Evolutionary conservation across 148 eudicot genomes (phyloP).

Genomic region (Hydrangea macrophylla): DNA sequence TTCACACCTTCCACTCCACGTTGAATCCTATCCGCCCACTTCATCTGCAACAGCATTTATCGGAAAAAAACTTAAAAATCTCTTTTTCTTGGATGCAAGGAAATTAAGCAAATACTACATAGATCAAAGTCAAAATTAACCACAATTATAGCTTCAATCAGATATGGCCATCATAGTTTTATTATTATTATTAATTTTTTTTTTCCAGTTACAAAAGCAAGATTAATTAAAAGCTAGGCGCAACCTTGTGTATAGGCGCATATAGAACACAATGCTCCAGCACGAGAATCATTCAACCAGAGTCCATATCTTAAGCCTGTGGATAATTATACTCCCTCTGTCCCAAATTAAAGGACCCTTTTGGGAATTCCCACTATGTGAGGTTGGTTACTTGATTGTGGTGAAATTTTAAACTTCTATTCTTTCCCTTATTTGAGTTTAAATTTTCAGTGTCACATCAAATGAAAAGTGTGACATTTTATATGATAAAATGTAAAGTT

Average conservation of each 20-base stretch:
- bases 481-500: too few species aligned
- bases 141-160: neutral
- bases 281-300: neutral
- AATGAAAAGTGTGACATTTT: too few species aligned
- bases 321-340: too few species aligned
- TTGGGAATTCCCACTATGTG: too few species aligned
- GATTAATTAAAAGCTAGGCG: neutral
- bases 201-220: too few species aligned
- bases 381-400: too few species aligned
- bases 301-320: neutral
- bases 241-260: neutral
- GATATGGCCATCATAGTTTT: neutral
- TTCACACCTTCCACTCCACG: constrained; percentile 67
- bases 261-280: neutral
- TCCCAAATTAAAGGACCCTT: too few species aligned
- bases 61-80: neutral
- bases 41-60: constrained; percentile 57
- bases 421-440: too few species aligned
- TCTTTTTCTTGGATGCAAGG: neutral
- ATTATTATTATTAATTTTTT: too few species aligned
- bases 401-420: too few species aligned
- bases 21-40: constrained; percentile 86
- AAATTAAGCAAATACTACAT: neutral
- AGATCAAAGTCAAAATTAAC: neutral
- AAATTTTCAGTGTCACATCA: too few species aligned